A percentile compares a stretch with the other conserved stretches of the same genome.
Conservation (phyloP, 768 basidiomycete species). For the Hysterangium stoloniferum region DNA sequence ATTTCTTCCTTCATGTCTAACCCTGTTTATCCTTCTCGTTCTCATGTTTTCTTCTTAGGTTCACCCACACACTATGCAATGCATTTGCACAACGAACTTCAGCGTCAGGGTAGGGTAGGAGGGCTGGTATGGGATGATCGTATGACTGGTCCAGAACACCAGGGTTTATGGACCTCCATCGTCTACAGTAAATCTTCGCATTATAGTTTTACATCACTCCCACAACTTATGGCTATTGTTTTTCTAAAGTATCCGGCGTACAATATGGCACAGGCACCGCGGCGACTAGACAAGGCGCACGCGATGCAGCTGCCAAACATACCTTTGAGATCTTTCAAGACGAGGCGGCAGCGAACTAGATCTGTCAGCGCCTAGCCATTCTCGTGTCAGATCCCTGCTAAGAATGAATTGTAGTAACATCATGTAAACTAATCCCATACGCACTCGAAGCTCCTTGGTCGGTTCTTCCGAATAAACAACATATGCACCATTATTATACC, state of each 20-base stretch:
- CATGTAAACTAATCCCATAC: too few species aligned
- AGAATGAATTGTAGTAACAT: too few species aligned
- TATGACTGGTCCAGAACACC: background rate
- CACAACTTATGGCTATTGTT: background rate
- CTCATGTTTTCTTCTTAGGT: background rate
- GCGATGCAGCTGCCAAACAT: slow-evolving; percentile 1
- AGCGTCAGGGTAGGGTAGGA: background rate
- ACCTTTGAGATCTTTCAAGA: background rate
- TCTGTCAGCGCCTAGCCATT: too few species aligned
- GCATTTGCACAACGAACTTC: slow-evolving; percentile 7
- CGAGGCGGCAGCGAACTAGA: too few species aligned
- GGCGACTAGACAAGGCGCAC: slow-evolving; percentile 3
- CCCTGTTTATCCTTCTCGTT: background rate
- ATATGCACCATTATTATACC: too few species aligned
- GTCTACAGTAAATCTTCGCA: slow-evolving; percentile 2
- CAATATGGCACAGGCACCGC: slow-evolving; percentile 2
- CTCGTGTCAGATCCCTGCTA: too few species aligned
- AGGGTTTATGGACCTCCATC: background rate
- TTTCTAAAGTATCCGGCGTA: background rate
- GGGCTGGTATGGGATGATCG: slow-evolving; percentile 1
- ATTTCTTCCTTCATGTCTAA: background rate
- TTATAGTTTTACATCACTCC: background rate
- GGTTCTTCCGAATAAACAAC: too few species aligned
- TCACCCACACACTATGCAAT: slow-evolving; percentile 2
- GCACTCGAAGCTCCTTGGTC: too few species aligned